Conservation (phyloP, 768 basidiomycete genomes). For the Termitomyces sp. region DNA sequence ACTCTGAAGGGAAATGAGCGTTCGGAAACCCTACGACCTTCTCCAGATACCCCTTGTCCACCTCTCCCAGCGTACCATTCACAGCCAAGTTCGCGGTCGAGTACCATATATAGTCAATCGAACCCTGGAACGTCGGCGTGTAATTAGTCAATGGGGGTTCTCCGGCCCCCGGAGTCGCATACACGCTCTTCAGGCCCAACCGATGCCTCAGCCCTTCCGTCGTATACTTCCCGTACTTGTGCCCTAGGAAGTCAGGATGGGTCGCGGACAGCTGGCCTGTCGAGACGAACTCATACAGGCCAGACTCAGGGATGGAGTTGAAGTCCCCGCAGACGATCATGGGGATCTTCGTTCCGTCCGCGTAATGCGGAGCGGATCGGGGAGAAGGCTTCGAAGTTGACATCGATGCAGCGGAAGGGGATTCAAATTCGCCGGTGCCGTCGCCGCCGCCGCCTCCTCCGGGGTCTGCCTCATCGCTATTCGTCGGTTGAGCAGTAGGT, state of each 20-base stretch:
- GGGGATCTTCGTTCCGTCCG: constrained; percentile 88
- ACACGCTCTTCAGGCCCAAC: constrained; percentile 82
- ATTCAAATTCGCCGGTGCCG: constrained; percentile 4
- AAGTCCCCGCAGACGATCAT: constrained; percentile 92
- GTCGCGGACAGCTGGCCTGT: constrained; percentile 64
- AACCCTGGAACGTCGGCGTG: constrained; percentile 82
- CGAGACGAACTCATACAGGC: constrained; percentile 88
- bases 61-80: constrained; percentile 83
- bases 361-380: constrained; percentile 64
- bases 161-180: constrained; percentile 45
- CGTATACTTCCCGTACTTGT: constrained; percentile 92
- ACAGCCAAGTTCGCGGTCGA: constrained; percentile 67
- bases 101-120: constrained; percentile 95
- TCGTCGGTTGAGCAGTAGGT: constrained; percentile 21
- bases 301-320: constrained; percentile 84
- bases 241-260: constrained; percentile 90
- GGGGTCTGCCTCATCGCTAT: constrained; percentile 18
- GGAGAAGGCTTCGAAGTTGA: constrained; percentile 20
- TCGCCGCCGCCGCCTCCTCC: constrained; percentile 7
- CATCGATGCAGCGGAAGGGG: neutral
- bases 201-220: constrained; percentile 80
- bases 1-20: constrained; percentile 96
- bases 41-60: constrained; percentile 80
- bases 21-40: constrained; percentile 97
- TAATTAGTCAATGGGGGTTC: constrained; percentile 80